Base-by-base conservation (phyloP, 2,329 filamentous ascomycete genomes). In the Colletotrichum caudatum region DNA sequence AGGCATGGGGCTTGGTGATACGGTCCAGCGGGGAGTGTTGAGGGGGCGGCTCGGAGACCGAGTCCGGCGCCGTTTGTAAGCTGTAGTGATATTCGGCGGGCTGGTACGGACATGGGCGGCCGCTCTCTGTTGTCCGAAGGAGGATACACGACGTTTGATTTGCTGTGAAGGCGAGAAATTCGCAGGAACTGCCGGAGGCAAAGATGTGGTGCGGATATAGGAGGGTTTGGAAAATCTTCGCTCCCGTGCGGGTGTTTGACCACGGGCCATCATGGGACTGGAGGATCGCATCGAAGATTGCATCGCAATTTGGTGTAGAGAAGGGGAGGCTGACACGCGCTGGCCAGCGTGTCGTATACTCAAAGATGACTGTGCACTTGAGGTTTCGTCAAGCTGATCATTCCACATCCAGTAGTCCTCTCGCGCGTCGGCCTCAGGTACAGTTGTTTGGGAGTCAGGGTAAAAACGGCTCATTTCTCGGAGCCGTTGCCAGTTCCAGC, bases 401-500 rank as follows among this genome's bases (percentile, higher is more conserved):
- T 90, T 87, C 84, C 88, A 92, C 4, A 85, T 81, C 93, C 93
- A 94, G 77, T 88, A 92, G 23, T 88, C 82, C 76, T 93, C 90
- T 70, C 86, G 82, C 1, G 88, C 88, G 76, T 92, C 89, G 4
- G 87, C 87, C 78, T 91, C 90, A 8, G 86, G 86, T 0, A 89
- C 86, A 26, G 58, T 62, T 35, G 62, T 48, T 29, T 70, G 70
- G 26, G 61, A 64, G 66, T 89, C 85, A 1, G 83, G 81, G 73
- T 88, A 87, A 26, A 88, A 83, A 6, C 89, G 85, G 60, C 87
- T 89, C 33, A 94, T 82, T 75, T 90, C 86, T 44, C 90, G 88
- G 12, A 95, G 80, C 57, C 86, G 87, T 75, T 90, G 90, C 93
- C 93, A 95, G 1, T 89, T 90, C 92, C 91, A 94, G 6, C 85